These are phyloP conservation scores for Murraya koenigii DNA, from an alignment of 345 rosid species.

Conservation along the genomic window DNA sequence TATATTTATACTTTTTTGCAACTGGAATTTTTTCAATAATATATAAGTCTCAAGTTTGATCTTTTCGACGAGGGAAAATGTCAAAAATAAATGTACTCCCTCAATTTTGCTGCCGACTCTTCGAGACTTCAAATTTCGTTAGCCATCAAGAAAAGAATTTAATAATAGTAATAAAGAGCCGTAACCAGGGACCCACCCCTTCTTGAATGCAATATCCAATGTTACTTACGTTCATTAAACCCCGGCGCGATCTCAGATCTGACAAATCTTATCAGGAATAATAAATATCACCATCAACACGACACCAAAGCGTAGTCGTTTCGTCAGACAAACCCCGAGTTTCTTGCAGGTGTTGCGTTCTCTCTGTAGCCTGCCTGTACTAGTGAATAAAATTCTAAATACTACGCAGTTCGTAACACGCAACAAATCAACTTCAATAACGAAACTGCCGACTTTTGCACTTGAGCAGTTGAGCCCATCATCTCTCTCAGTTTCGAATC, in stretches of 20 bases:
- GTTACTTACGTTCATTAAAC: no score
- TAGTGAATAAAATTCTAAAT: no score
- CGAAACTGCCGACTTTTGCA: not conserved
- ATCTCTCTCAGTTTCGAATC: not conserved
- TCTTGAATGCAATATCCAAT: constrained; percentile 14
- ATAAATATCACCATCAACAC: no score
- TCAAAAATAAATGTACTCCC: not conserved
- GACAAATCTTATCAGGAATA: not conserved
- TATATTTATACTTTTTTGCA: no score
- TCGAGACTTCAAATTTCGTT: no score
- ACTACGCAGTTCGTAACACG: not conserved
- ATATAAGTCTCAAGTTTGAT: no score
- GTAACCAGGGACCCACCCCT: constrained; percentile 10
- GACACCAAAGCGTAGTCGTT: not conserved
- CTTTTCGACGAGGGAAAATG: no score
- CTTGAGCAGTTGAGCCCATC: not conserved
- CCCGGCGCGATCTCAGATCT: not conserved
- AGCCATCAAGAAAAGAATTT: not conserved
- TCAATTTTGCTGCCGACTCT: no score
- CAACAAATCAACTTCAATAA: not conserved
- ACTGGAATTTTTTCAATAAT: no score
- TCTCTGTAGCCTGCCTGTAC: no score
- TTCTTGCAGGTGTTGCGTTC: no score
- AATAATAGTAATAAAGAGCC: not conserved
- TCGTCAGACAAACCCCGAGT: not conserved